Evolutionary conservation across 2,329 filamentous ascomycete genomes (phyloP).

Genomic region (Decorospora gaudefroyi): DNA sequence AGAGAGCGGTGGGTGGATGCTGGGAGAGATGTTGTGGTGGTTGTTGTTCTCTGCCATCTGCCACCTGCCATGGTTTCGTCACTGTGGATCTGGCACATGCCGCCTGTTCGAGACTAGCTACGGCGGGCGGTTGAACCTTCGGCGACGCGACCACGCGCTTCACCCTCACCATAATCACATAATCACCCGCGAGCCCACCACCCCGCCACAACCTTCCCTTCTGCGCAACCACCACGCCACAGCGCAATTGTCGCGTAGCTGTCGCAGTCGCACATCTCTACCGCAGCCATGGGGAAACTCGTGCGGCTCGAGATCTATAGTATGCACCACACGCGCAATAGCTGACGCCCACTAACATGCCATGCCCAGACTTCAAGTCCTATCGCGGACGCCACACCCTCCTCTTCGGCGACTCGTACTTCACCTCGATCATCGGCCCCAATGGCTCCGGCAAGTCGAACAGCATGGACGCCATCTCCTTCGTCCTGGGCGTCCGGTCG

Average conservation of each 20-base stretch:
- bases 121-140: constrained; percentile 18
- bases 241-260: constrained; percentile 18
- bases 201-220: constrained; percentile 10
- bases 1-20: constrained; percentile 34
- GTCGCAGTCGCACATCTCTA: constrained; percentile 18
- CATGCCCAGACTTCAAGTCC: constrained; percentile 86
- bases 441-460: constrained; percentile 99
- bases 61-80: constrained; percentile 26
- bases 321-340: constrained; percentile 52
- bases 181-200: constrained; percentile 7
- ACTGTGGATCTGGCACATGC: constrained; percentile 22
- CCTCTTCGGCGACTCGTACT: constrained; percentile 96
- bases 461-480: constrained; percentile 99
- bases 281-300: constrained; percentile 81
- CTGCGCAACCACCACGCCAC: constrained; percentile 6
- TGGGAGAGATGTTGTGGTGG: constrained; percentile 5
- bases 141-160: constrained; percentile 25
- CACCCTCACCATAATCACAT: constrained; percentile 7
- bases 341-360: constrained; percentile 18
- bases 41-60: not conserved
- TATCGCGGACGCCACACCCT: constrained; percentile 96
- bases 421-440: constrained; percentile 97
- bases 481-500: constrained; percentile 97
- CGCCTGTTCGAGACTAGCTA: constrained; percentile 29
- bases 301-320: constrained; percentile 93